phyloP scores from a whole-genome alignment of 176 grass and related monocot species.

The Carex cristatella region DNA sequence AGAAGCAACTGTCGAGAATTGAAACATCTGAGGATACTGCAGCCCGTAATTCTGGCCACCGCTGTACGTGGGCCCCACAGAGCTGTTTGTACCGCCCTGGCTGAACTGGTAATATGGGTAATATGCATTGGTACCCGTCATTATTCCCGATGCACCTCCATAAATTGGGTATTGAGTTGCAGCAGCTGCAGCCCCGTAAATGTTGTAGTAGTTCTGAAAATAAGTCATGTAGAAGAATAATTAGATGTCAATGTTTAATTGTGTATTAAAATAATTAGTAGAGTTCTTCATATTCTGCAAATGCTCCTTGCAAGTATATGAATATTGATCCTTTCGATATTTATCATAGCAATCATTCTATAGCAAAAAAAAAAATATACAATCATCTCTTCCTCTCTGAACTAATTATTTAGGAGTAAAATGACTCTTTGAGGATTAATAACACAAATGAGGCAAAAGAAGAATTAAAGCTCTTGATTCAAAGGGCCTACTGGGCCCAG shows the following conservation, averaged over 20 bases:
- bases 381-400: neutral
- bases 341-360: neutral
- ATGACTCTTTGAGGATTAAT: neutral
- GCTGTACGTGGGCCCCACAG: conserved; percentile 42
- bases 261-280: neutral
- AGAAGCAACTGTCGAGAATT: conserved; percentile 65
- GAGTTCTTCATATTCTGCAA: neutral
- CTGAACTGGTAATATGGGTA: conserved; percentile 85
- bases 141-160: conserved; percentile 69
- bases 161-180: conserved; percentile 75
- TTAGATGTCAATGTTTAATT: conserved; percentile 2
- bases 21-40: conserved; percentile 84
- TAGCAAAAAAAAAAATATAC: neutral
- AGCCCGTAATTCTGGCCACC: conserved; percentile 66
- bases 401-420: neutral
- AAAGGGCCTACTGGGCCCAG: conserved; percentile 27
- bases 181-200: conserved; percentile 46
- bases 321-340: neutral
- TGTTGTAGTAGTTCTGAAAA: conserved; percentile 83
- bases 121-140: conserved; percentile 66
- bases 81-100: conserved; percentile 48
- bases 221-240: neutral
- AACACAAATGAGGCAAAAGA: neutral
- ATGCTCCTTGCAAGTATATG: neutral
- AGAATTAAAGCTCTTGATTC: conserved; percentile 6